These are phyloP conservation scores for Penicillium simplicissimum DNA, from an alignment of 495 filamentous ascomycete species.

Conservation along the genomic window DNA sequence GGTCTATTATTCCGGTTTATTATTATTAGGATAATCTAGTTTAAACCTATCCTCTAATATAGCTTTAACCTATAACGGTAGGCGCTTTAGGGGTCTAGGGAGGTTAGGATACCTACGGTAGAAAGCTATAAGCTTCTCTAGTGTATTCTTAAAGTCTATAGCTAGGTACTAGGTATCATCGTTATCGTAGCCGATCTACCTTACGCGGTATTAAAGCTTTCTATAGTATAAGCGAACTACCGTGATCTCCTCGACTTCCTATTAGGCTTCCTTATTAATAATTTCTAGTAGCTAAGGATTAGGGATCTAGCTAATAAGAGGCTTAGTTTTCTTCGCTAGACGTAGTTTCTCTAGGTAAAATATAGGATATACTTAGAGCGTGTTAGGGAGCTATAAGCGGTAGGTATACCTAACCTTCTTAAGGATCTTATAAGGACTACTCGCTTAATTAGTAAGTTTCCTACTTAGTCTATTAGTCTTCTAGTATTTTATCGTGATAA, in stretches of 20 bases:
- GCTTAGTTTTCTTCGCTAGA: background rate
- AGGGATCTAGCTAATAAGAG: background rate
- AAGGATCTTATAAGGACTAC: background rate
- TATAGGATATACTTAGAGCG: background rate
- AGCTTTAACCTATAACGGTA: background rate
- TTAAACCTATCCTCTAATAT: background rate
- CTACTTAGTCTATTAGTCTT: background rate
- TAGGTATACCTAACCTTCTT: background rate
- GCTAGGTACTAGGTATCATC: no score
- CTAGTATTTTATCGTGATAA: background rate
- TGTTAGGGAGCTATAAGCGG: background rate
- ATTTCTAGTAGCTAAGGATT: background rate
- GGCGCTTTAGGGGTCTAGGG: background rate
- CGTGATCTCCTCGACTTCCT: conserved; percentile 10
- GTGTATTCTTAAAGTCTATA: conserved; percentile 12
- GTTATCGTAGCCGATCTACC: conserved; percentile 11
- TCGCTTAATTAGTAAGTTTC: no score
- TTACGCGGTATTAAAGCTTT: conserved; percentile 14
- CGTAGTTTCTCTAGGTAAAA: conserved; percentile 13
- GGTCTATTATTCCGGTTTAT: background rate
- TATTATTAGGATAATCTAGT: background rate
- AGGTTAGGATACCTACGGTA: background rate
- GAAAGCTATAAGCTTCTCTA: background rate
- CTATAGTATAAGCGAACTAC: background rate
- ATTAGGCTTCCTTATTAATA: conserved; percentile 10